Conservation (phyloP, 805 yeast species). For the Wickerhamomyces kurtzmanii region DNA sequence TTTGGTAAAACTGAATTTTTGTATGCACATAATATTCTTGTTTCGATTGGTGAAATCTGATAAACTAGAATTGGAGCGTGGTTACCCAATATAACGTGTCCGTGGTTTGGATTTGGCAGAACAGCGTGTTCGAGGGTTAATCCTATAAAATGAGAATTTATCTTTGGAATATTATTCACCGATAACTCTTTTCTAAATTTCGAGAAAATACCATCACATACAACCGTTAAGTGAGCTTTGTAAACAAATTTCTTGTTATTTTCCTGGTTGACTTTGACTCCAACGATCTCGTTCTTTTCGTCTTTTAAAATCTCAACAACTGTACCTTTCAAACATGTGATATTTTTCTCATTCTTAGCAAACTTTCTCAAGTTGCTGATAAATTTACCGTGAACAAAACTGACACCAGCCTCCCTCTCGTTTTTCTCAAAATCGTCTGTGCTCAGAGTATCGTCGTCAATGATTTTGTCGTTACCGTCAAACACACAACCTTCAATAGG, state of each 20-base stretch:
- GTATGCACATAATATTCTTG: constrained; percentile 85
- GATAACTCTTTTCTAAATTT: constrained; percentile 74
- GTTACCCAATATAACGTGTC: constrained; percentile 82
- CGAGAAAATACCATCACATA: constrained; percentile 92
- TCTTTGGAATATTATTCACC: constrained; percentile 48
- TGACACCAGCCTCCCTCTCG: constrained; percentile 59
- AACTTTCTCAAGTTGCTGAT: constrained; percentile 64
- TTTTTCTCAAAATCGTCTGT: constrained; percentile 46
- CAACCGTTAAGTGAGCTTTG: constrained; percentile 56
- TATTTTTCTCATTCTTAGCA: constrained; percentile 62
- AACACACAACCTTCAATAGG: constrained; percentile 47
- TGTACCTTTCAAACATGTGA: constrained; percentile 73
- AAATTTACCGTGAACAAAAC: constrained; percentile 91
- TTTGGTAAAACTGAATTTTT: constrained; percentile 68
- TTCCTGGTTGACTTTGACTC: constrained; percentile 54
- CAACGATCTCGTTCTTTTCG: constrained; percentile 49
- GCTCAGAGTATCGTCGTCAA: constrained; percentile 40
- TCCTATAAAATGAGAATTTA: constrained; percentile 84
- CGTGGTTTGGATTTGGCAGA: constrained; percentile 68
- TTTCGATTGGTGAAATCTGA: constrained; percentile 74
- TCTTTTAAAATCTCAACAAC: constrained; percentile 60
- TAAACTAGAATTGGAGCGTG: constrained; percentile 87
- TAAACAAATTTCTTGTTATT: constrained; percentile 31
- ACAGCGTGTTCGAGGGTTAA: constrained; percentile 63
- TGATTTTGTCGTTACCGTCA: constrained; percentile 46